Conservation (phyloP, 2,329 filamentous ascomycete species). For the Byssoonygena ceratinophila region DNA sequence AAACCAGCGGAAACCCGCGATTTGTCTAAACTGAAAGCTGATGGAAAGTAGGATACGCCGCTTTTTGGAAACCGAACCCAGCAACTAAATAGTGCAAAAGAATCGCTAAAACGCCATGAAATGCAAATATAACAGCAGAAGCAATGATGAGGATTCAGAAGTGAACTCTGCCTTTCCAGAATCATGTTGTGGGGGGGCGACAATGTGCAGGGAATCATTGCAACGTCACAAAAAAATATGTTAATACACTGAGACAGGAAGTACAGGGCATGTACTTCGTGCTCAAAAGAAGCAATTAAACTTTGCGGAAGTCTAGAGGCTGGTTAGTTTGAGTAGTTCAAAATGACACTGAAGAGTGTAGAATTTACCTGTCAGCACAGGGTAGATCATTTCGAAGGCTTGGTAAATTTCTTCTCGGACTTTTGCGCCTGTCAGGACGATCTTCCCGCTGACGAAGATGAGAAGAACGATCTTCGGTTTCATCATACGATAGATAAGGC, state of each 20-base stretch:
- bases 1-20: slow-evolving; percentile 8
- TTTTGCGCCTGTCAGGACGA: slow-evolving; percentile 93
- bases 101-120: slow-evolving; percentile 37
- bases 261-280: not conserved
- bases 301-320: slow-evolving; percentile 51
- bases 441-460: slow-evolving; percentile 97
- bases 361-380: slow-evolving; percentile 73
- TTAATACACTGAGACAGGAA: slow-evolving; percentile 22
- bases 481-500: slow-evolving; percentile 99
- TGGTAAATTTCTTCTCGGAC: slow-evolving; percentile 97
- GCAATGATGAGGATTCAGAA: slow-evolving; percentile 10
- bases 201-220: slow-evolving; percentile 11
- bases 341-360: not conserved
- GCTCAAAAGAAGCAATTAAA: slow-evolving; percentile 30
- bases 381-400: slow-evolving; percentile 94
- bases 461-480: slow-evolving; percentile 97
- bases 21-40: slow-evolving; percentile 9
- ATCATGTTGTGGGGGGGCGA: not conserved
- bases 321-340: slow-evolving; percentile 18
- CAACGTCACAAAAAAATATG: slow-evolving; percentile 18
- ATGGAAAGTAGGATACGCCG: slow-evolving; percentile 8
- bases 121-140: slow-evolving; percentile 32
- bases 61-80: slow-evolving; percentile 5
- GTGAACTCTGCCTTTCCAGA: not conserved
- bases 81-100: slow-evolving; percentile 17